phyloP scores from a whole-genome alignment of 192 early-diverging fungal genomes.

The Umbelopsis isabellina region DNA sequence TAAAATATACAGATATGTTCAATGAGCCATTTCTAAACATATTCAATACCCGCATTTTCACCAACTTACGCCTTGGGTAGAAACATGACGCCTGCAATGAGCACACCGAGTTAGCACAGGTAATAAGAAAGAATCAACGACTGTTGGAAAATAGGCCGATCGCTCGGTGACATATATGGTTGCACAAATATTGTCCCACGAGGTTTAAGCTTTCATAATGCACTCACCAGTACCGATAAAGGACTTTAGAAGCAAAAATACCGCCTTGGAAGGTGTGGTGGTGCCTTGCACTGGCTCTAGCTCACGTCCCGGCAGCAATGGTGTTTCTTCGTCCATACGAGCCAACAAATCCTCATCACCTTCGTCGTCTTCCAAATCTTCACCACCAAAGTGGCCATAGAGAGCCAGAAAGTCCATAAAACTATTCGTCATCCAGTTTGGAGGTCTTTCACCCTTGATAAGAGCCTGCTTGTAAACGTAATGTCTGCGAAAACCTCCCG shows the following conservation, averaged over 20 bases:
- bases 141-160: neutral
- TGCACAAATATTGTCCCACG: constrained; percentile 1
- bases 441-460: constrained; percentile 63
- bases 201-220: neutral
- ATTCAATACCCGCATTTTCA: neutral
- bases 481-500: constrained; percentile 89
- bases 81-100: constrained; percentile 41
- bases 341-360: constrained; percentile 53
- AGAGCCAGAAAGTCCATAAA: constrained; percentile 94
- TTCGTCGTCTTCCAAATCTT: constrained; percentile 83
- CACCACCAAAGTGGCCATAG: constrained; percentile 94
- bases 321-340: constrained; percentile 38
- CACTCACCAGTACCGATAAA: constrained; percentile 53
- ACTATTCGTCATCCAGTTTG: constrained; percentile 82
- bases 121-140: neutral
- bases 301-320: constrained; percentile 40
- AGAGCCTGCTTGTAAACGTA: constrained; percentile 71
- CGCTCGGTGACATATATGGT: neutral
- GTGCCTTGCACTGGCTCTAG: constrained; percentile 38
- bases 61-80: constrained; percentile 41
- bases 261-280: constrained; percentile 43
- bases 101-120: neutral
- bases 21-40: neutral
- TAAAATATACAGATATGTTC: constrained; percentile 40
- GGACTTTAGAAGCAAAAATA: constrained; percentile 51